phyloP scores from a whole-genome alignment of 345 rosid genomes.

The Syzygium aqueum region DNA sequence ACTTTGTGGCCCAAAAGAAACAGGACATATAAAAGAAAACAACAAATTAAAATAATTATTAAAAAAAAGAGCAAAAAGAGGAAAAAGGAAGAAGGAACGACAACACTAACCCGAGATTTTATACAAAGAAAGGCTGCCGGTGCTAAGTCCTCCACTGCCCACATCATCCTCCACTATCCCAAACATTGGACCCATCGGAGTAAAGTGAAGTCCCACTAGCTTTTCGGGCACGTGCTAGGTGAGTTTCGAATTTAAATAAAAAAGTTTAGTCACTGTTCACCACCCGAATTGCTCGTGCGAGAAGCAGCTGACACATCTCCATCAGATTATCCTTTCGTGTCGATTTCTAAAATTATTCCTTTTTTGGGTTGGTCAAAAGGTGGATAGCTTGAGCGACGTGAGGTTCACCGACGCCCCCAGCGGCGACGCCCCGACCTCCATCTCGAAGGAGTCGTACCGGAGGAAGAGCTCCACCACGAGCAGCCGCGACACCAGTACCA shows the following conservation, averaged over 20 bases:
- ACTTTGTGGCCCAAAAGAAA: not conserved
- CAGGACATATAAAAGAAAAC: not conserved
- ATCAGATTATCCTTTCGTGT: not conserved
- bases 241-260: not conserved
- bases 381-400: conserved; percentile 54
- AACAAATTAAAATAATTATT: not conserved
- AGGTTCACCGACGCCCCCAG: conserved; percentile 47
- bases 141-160: not conserved
- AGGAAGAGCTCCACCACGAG: conserved; percentile 67
- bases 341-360: not conserved
- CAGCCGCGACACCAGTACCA: conserved; percentile 58
- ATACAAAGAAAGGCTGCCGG: not conserved
- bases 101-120: not conserved
- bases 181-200: not conserved
- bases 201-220: not conserved
- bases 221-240: not conserved
- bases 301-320: not conserved
- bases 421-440: conserved; percentile 41
- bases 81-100: not conserved
- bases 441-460: conserved; percentile 74
- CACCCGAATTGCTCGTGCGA: not conserved
- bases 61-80: not conserved
- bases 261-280: not conserved
- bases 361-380: conserved; percentile 16
- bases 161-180: not conserved